Evolutionary conservation across 1,284 basidiomycete genomes (phyloP), one percentile per base, ranked within the genome.

Genomic region (Athelia sp.): DNA sequence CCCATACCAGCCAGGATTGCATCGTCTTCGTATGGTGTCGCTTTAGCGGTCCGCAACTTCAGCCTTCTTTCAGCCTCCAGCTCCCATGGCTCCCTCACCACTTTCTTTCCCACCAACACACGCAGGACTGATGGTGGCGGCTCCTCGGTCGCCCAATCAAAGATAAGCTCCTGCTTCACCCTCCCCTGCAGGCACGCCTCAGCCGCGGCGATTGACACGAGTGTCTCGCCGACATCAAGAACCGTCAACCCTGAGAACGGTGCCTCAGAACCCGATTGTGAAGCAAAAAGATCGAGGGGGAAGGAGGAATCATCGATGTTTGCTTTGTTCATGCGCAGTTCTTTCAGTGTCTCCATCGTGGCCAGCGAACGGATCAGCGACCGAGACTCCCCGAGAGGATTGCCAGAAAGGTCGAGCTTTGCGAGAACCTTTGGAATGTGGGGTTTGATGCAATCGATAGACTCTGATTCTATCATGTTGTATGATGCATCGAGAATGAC

Each of bases 11-110:
- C 36, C 8, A 40, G 9, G 15, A 40, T 40, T 6, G n/a, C 36
- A n/a, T 40, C 43, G 35, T 45, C 48, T 22, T 44, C 42, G 35
- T 50, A 24, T 45, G 43, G 49, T 29, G 59, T 51, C 35, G 61
- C 64, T 45, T 62, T 67, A 31, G 55, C 64, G 36, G 52, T 59
- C 45, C 66, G 66, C 11, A 61, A 60, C 52, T 74, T 77, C 15
- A 70, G 60, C 49, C 76, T 72, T 38, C 72, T 69, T 56, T 90
- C 87, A 10, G 80, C 70, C 60, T 87, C 86, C 17, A 90, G 58
- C 62, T 90, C 87, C 87, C 87, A 90, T 26, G 76, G 63, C 63
- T 90, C 87, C 57, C 79, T 81, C 47, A 86, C 58, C 18, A 87
- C 68, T 56, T 73, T 75, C 66, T 86, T 87, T 9, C 87, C 87